A percentile compares a stretch with the other conserved stretches of the same genome.
Conservation (phyloP, 1,139 yeast species). For the Lodderomyces metapsilosis region DNA sequence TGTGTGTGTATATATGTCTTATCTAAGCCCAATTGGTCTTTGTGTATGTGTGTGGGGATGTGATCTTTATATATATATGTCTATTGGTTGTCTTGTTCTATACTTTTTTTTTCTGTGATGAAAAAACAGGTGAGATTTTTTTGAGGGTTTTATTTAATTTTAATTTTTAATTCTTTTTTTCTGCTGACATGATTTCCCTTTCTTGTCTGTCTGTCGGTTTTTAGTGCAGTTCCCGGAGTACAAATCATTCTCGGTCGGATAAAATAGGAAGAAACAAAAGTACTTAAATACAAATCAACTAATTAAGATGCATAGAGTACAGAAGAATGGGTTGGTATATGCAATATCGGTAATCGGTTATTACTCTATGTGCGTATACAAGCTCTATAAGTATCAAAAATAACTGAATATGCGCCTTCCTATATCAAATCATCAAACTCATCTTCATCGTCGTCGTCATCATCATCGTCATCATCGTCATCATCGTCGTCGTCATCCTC, state of each 20-base stretch:
- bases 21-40: background rate
- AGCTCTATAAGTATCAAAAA: background rate
- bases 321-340: too few relatives aligned
- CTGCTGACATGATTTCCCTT: background rate
- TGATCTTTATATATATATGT: too few relatives aligned
- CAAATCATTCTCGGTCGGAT: background rate
- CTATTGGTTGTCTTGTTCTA: too few relatives aligned
- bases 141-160: too few relatives aligned
- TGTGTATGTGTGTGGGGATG: too few relatives aligned
- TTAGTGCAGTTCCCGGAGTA: too few relatives aligned
- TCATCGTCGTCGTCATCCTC: conserved; percentile 64
- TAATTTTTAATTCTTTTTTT: too few relatives aligned
- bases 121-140: conserved; percentile 1
- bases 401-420: background rate
- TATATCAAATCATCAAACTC: conserved; percentile 12
- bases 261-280: conserved; percentile 1
- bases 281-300: background rate
- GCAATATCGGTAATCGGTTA: too few relatives aligned
- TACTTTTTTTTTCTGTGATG: background rate
- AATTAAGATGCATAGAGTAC: too few relatives aligned
- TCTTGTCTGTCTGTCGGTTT: background rate
- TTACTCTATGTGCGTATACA: too few relatives aligned
- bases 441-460: conserved; percentile 37
- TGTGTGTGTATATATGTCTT: background rate
- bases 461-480: conserved; percentile 52